Conservation (phyloP, 768 basidiomycete genomes). For the Lentinula sp. region DNA sequence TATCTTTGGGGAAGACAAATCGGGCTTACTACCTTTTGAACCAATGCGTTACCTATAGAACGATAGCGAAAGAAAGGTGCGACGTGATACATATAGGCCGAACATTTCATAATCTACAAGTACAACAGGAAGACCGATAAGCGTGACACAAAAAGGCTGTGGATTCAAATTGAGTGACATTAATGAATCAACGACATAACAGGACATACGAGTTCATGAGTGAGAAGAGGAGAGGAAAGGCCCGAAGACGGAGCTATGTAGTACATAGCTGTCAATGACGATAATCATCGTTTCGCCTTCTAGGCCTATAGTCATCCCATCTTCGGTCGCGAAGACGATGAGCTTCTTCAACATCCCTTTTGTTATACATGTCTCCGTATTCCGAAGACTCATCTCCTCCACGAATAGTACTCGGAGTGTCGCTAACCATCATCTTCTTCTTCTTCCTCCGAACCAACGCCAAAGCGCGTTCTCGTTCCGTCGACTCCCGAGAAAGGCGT, state of each 20-base stretch:
- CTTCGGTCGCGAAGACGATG: conserved; percentile 30
- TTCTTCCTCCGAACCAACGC: conserved; percentile 64
- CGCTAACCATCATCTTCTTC: conserved; percentile 55
- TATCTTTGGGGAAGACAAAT: background rate
- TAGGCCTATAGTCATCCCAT: conserved; percentile 3
- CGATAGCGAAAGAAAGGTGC: no score
- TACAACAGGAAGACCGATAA: no score
- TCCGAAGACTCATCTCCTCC: conserved; percentile 37
- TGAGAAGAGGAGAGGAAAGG: no score
- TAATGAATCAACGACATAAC: no score
- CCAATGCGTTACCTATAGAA: no score
- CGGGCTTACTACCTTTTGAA: no score
- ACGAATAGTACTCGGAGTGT: conserved; percentile 66
- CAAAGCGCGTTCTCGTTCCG: conserved; percentile 70
- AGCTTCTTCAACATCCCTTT: conserved; percentile 66
- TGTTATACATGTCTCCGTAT: conserved; percentile 69
- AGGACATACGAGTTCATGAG: no score
- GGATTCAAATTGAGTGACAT: no score
- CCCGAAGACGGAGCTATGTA: no score
- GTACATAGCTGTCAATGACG: background rate
- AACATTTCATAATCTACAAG: no score
- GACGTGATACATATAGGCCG: no score
- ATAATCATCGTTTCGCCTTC: background rate
- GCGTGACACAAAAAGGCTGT: no score
- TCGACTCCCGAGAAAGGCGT: conserved; percentile 64